Conservation (phyloP, 805 yeast genomes). For the Sugiyamaella lignohabitans region DNA sequence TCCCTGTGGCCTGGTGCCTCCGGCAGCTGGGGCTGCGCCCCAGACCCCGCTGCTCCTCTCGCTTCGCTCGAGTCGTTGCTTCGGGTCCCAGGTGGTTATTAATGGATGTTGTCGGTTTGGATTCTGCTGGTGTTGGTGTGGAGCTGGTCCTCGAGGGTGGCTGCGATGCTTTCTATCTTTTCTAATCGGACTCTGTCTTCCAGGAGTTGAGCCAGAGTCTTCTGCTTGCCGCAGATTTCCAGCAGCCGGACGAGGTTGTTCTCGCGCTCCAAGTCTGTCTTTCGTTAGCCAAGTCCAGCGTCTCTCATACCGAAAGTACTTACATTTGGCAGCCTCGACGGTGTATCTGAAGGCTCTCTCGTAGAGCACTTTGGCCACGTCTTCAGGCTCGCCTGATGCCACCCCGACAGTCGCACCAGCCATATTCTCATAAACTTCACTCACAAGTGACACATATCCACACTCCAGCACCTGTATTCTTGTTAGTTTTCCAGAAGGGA, state of each 20-base stretch:
- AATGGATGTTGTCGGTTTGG: too few relatives aligned
- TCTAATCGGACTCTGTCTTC: not conserved
- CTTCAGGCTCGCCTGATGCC: not conserved
- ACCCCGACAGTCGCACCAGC: conserved; percentile 28
- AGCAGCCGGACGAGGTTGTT: conserved; percentile 3
- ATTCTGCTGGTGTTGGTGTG: not conserved
- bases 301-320: not conserved
- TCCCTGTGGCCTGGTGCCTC: too few relatives aligned
- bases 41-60: too few relatives aligned
- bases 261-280: conserved; percentile 3
- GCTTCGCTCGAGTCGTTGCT: too few relatives aligned
- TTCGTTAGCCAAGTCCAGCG: not conserved
- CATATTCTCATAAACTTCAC: conserved; percentile 34
- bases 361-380: not conserved
- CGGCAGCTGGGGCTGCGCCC: too few relatives aligned
- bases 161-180: not conserved
- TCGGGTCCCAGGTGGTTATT: too few relatives aligned
- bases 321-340: conserved; percentile 6
- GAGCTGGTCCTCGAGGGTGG: not conserved
- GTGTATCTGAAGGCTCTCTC: conserved; percentile 9
- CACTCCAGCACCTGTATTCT: conserved; percentile 38
- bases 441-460: conserved; percentile 35
- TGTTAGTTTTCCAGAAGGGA: too few relatives aligned
- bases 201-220: conserved; percentile 4
- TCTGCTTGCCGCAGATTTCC: conserved; percentile 8